Base-by-base conservation (phyloP, 2,329 filamentous ascomycete species). In the Ophiostoma fasciatum region DNA sequence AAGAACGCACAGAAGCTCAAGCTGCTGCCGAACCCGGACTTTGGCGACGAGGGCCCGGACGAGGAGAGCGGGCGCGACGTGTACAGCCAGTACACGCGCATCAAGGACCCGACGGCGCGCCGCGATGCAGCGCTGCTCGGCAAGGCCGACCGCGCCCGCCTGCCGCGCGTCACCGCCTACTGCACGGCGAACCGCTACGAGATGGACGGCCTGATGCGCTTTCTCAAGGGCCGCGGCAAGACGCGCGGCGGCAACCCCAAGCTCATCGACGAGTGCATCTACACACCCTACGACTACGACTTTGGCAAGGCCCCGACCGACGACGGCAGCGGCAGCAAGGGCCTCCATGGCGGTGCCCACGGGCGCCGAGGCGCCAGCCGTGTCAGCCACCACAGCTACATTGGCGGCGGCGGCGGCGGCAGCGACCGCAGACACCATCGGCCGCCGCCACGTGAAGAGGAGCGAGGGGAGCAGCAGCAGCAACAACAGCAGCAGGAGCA, bases 1-100 rank as follows among this genome's bases (percentile, higher is more conserved):
- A 92, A 94, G 58, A 94, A 82, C 45, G 84, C 84, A 2, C 85
- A 96, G 62, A 98, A 98, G 62, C 68, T 98, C 42, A 98, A 98
- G 61, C 70, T 98, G n/a, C 64, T 98, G 13, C 90, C 90, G 1
- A 90, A 90, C 51, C 85, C 87, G 0, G 82, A 92, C 40, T 68
- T 83, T 30, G 82, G 72, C 25, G 80, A 82, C 19, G 82, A 87
- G 29, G 74, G 66, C 47, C 65, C 45, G 7, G 87, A 96, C 43
- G 88, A 94, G 50, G 88, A 94, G 57, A 90, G 83, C 50, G 85
- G 87, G 9, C 69, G 87, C 45, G 90, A 98, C 54, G 90, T 98
- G 22, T 98, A 98, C 60, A 88, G 87, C 19, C 90, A 98, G 56
- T 96, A 94, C 55, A 94, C 88, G 8, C 73, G 90, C 30, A 98